phyloP scores from a whole-genome alignment of 495 filamentous ascomycete species.

The Monascus purpureus region DNA sequence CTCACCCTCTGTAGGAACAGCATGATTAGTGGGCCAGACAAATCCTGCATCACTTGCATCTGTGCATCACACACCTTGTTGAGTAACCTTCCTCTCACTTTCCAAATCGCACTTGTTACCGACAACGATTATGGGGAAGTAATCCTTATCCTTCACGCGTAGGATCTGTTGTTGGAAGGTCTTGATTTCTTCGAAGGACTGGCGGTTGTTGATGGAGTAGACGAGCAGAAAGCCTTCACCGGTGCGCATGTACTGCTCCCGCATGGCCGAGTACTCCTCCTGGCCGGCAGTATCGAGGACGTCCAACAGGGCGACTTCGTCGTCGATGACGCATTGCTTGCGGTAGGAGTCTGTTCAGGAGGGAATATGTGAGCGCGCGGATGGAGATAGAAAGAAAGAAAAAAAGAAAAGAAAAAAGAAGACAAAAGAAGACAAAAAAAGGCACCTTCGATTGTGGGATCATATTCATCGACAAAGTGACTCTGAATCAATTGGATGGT shows the following conservation, averaged over 20 bases:
- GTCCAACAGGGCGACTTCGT: conserved; percentile 92
- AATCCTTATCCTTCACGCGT: conserved; percentile 96
- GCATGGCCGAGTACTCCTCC: conserved; percentile 98
- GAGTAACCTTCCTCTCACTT: conserved; percentile 72
- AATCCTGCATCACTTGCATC: background rate
- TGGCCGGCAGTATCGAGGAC: conserved; percentile 96
- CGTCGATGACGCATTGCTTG: conserved; percentile 98
- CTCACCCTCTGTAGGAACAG: conserved; percentile 59
- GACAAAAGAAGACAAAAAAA: conserved; percentile 1
- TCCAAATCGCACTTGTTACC: conserved; percentile 99
- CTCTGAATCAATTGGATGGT: conserved; percentile 98
- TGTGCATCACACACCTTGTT: conserved; percentile 54
- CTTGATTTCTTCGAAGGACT: conserved; percentile 95
- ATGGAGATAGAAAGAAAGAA: background rate
- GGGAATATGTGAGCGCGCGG: conserved; percentile 5
- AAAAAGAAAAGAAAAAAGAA: background rate
- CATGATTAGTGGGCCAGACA: conserved; percentile 12
- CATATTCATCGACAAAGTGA: conserved; percentile 98
- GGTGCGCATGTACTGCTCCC: conserved; percentile 99
- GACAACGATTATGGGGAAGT: conserved; percentile 98
- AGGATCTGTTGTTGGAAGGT: conserved; percentile 98
- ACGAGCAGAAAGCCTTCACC: conserved; percentile 96
- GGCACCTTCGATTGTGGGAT: conserved; percentile 97
- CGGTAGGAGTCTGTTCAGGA: conserved; percentile 77
- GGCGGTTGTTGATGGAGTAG: conserved; percentile 93